Percentiles rank a stretch among this genome's conserved stretches.
Conservation (phyloP, 192 early-diverging fungal species). For the Gamsiella multidivaricata region DNA sequence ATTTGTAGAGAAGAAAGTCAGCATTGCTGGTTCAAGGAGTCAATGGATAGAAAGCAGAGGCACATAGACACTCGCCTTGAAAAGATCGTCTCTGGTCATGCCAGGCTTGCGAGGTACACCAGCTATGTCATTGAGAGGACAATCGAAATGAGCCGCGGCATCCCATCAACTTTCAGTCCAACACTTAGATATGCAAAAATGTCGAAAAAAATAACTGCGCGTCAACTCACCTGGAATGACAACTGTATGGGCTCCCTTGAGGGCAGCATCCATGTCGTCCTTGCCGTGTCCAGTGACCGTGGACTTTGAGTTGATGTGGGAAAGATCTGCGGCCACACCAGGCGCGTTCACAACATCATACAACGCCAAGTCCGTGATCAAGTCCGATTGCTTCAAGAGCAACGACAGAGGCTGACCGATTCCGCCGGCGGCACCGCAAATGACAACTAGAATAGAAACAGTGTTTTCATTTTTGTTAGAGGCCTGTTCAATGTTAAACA, state of each 20-base stretch:
- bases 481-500: not conserved
- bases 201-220: constrained; percentile 74
- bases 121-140: constrained; percentile 77
- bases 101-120: constrained; percentile 99
- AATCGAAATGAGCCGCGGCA: not conserved
- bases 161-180: no score
- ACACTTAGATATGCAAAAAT: not conserved
- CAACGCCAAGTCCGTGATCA: constrained; percentile 86
- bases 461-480: constrained; percentile 14
- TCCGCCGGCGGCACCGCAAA: constrained; percentile 89
- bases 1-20: not conserved
- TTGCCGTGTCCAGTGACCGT: constrained; percentile 83
- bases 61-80: constrained; percentile 67
- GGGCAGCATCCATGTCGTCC: constrained; percentile 79
- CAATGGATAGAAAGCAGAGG: not conserved
- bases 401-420: constrained; percentile 98
- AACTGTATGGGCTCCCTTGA: constrained; percentile 81
- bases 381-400: constrained; percentile 90
- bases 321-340: constrained; percentile 96
- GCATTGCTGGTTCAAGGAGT: not conserved
- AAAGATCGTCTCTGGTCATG: constrained; percentile 98
- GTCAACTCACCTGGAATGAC: constrained; percentile 98
- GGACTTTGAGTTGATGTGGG: constrained; percentile 90
- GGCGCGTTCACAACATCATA: constrained; percentile 98
- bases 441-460: constrained; percentile 69